Conservation (phyloP, 441 rosid genomes). For the Euphorbia schlechtendalii region DNA sequence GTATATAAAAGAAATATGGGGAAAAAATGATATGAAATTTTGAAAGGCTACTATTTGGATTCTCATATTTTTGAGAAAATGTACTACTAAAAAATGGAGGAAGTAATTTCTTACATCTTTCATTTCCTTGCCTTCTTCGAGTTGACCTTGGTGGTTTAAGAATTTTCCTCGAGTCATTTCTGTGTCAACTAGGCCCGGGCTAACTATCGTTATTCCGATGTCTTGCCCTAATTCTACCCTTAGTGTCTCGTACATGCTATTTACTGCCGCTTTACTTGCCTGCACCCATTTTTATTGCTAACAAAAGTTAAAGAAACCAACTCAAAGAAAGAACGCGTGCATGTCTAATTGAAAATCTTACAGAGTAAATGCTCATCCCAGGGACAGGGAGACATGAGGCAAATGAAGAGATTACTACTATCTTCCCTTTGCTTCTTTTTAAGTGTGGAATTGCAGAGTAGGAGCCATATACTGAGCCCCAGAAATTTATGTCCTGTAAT, state of each 20-base stretch:
- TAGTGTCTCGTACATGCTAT: conserved; percentile 33
- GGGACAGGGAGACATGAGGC: conserved; percentile 41
- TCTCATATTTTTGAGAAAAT: no score
- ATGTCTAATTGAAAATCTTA: conserved; percentile 15
- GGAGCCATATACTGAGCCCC: conserved; percentile 48
- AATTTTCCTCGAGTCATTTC: conserved; percentile 32
- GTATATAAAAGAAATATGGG: no score
- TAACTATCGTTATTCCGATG: conserved; percentile 40
- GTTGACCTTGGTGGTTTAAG: conserved; percentile 29
- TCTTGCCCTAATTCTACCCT: conserved; percentile 26
- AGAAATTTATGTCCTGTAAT: conserved; percentile 35
- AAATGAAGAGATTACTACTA: conserved; percentile 42
- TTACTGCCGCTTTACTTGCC: conserved; percentile 46
- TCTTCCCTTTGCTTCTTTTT: conserved; percentile 40
- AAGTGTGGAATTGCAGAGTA: conserved; percentile 43
- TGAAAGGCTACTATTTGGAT: no score
- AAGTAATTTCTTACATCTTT: conserved; percentile 32
- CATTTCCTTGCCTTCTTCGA: conserved; percentile 30
- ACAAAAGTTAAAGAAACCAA: no score
- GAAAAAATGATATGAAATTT: no score
- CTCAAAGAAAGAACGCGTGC: no score
- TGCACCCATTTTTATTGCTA: no score
- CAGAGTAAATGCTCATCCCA: conserved; percentile 42
- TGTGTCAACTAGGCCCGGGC: conserved; percentile 31
- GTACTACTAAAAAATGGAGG: no score